phyloP scores from a whole-genome alignment of 441 rosid species.

The Codiaeum variegatum region DNA sequence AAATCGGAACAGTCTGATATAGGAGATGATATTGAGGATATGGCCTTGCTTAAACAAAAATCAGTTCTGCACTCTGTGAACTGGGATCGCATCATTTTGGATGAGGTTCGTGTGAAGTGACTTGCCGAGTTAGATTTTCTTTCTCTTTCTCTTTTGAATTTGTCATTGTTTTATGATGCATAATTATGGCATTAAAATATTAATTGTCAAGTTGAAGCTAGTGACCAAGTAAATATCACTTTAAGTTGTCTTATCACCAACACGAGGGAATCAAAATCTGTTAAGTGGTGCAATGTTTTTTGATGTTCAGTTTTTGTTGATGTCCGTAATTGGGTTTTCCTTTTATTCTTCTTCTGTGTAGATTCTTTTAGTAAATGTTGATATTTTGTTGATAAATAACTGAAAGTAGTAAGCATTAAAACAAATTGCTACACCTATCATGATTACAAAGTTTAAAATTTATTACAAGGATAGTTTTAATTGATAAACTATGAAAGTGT shows the following conservation, averaged over 20 bases:
- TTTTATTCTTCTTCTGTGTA: neutral
- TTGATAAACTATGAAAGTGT: too few relatives aligned
- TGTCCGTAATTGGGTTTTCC: neutral
- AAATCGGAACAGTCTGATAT: conserved; percentile 21
- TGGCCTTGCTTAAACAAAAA: conserved; percentile 30
- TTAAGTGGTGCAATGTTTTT: neutral
- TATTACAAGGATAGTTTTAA: neutral
- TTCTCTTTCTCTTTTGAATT: neutral
- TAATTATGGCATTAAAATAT: neutral
- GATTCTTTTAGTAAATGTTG: too few relatives aligned
- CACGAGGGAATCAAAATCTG: neutral
- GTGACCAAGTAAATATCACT: neutral
- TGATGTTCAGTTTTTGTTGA: neutral
- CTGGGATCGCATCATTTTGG: conserved; percentile 87
- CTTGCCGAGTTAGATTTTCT: neutral
- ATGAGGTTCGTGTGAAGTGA: conserved; percentile 47
- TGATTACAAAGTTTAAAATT: neutral
- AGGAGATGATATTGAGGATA: conserved; percentile 13
- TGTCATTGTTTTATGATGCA: conserved; percentile 3
- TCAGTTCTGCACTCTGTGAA: conserved; percentile 71
- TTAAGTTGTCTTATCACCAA: neutral
- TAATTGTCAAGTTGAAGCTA: neutral
- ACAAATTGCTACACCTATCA: neutral
- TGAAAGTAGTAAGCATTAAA: neutral
- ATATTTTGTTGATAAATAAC: neutral